Conservation (phyloP, 441 rosid genomes). For the Viola pubescens region DNA sequence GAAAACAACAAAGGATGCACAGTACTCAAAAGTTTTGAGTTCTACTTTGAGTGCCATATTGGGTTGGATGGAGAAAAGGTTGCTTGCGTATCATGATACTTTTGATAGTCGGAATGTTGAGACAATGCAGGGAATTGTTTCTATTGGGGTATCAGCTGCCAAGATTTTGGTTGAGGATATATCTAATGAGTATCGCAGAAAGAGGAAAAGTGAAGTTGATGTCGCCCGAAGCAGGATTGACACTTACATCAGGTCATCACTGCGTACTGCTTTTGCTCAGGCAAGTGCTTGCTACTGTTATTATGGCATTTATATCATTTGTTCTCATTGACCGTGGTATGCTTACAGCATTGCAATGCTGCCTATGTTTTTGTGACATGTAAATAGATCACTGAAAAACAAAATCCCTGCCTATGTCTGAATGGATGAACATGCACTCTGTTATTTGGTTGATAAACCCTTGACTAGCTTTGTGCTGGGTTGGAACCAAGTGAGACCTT, state of each 20-base stretch:
- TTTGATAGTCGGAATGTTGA: constrained; percentile 59
- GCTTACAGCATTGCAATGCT: constrained; percentile 8
- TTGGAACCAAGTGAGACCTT: background rate
- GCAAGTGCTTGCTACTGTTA: constrained; percentile 40
- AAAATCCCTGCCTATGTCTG: background rate
- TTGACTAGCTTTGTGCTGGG: background rate
- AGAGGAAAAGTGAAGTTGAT: constrained; percentile 77
- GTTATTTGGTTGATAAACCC: too few species aligned
- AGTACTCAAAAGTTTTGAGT: constrained; percentile 73
- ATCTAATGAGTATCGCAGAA: constrained; percentile 86
- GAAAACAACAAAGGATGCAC: constrained; percentile 78
- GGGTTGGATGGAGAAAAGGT: constrained; percentile 97
- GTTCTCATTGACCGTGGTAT: constrained; percentile 2
- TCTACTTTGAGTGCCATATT: constrained; percentile 72
- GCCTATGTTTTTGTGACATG: background rate
- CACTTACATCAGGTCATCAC: constrained; percentile 92
- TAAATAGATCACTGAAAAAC: background rate
- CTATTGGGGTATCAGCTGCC: constrained; percentile 81
- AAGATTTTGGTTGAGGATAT: constrained; percentile 87
- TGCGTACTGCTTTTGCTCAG: constrained; percentile 98
- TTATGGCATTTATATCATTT: constrained; percentile 1
- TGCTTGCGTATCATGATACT: constrained; percentile 96
- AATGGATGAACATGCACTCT: too few species aligned
- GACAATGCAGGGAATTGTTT: constrained; percentile 78
- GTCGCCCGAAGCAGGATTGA: constrained; percentile 79